Evolutionary conservation across 805 yeast species (phyloP).

Genomic region (Starmerella sirachaensis): DNA sequence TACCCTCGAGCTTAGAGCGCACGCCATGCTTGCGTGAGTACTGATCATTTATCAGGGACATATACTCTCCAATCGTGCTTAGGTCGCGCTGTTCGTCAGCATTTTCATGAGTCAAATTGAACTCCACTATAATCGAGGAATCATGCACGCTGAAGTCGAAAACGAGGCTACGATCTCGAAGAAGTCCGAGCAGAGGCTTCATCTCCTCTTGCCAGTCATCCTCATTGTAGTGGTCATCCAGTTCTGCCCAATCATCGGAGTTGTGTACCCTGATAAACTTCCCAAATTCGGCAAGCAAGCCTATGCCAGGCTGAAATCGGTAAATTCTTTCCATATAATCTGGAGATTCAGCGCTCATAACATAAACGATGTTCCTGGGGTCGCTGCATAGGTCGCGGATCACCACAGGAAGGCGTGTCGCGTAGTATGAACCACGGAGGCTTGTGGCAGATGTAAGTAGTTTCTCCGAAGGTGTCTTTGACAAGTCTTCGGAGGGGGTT

Average conservation of each 20-base stretch:
- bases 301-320: constrained; percentile 55
- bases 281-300: constrained; percentile 85
- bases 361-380: constrained; percentile 54
- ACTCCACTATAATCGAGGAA: constrained; percentile 62
- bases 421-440: constrained; percentile 14
- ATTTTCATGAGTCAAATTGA: constrained; percentile 37
- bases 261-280: constrained; percentile 45
- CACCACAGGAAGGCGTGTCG: constrained; percentile 32
- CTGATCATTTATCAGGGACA: constrained; percentile 71
- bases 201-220: constrained; percentile 51
- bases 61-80: constrained; percentile 67
- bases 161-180: constrained; percentile 70
- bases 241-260: constrained; percentile 37
- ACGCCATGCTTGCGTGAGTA: constrained; percentile 42
- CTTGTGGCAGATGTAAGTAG: background rate
- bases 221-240: constrained; percentile 18
- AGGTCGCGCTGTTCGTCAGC: constrained; percentile 43
- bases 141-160: constrained; percentile 62
- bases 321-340: constrained; percentile 56
- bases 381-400: constrained; percentile 48
- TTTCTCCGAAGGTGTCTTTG: background rate
- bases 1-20: constrained; percentile 65
- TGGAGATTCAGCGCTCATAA: constrained; percentile 54
- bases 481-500: background rate
- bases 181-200: constrained; percentile 41